Evolutionary conservation across 1,284 basidiomycete species (phyloP).

Genomic region (Bjerkandera adusta): DNA sequence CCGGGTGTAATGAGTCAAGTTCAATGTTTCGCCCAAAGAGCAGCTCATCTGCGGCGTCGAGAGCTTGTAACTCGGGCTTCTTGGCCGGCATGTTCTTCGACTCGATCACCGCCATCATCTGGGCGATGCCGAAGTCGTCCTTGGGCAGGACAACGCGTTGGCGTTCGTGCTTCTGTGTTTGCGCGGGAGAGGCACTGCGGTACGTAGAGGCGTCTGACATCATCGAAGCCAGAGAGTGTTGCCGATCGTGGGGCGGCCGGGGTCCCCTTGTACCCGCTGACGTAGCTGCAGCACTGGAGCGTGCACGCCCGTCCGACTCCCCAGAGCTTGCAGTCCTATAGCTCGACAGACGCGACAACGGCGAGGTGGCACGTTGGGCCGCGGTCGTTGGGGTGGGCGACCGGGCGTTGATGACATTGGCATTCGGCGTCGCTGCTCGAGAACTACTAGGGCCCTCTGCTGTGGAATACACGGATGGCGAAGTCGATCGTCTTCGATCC

Average conservation of each 20-base stretch:
- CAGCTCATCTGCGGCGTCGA: constrained; percentile 67
- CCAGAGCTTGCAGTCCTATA: constrained; percentile 31
- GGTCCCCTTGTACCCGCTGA: constrained; percentile 19
- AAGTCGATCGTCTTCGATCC: constrained; percentile 37
- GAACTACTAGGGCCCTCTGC: constrained; percentile 34
- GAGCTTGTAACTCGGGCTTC: constrained; percentile 34
- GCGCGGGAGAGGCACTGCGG: constrained; percentile 29
- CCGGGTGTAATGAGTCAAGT: constrained; percentile 64
- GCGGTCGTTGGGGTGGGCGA: constrained; percentile 17
- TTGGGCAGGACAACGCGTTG: constrained; percentile 52
- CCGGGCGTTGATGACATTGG: constrained; percentile 20
- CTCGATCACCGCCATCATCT: constrained; percentile 84
- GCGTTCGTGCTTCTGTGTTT: constrained; percentile 17
- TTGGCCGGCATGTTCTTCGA: constrained; percentile 47
- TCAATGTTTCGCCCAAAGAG: constrained; percentile 71
- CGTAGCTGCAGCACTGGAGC: constrained; percentile 25
- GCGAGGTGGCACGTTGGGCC: constrained; percentile 30
- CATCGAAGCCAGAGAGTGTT: constrained; percentile 64
- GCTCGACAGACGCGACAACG: constrained; percentile 25
- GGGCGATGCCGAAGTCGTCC: constrained; percentile 81
- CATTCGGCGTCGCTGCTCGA: constrained; percentile 28
- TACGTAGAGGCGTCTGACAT: constrained; percentile 49
- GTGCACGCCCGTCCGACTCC: constrained; percentile 20
- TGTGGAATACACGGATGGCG: constrained; percentile 59
- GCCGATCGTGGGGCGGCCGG: constrained; percentile 38